A percentile compares a stretch with the other conserved stretches of the same genome.
Conservation (phyloP, 2,329 filamentous ascomycete species). For the Talaromyces sp. region DNA sequence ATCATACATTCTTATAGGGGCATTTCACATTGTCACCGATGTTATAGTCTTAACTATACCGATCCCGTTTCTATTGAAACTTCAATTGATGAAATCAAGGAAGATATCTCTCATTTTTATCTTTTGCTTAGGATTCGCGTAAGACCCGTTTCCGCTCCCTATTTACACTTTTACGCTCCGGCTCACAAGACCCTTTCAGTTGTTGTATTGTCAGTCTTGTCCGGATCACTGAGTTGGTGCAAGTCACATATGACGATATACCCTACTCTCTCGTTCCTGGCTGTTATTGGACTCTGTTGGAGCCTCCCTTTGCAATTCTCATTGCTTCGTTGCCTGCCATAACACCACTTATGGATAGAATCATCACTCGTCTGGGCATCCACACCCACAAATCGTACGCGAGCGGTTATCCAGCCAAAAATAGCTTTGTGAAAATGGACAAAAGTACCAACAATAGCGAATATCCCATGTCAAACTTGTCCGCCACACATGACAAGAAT, state of each 20-base stretch:
- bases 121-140: background rate
- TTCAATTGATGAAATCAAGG: background rate
- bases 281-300: background rate
- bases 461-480: background rate
- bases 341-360: background rate
- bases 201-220: background rate
- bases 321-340: background rate
- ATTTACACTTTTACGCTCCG: background rate
- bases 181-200: background rate
- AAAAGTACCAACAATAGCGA: background rate
- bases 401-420: background rate
- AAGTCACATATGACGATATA: background rate
- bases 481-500: background rate
- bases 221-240: background rate
- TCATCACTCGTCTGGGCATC: constrained; percentile 3
- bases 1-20: background rate
- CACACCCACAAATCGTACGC: constrained; percentile 4
- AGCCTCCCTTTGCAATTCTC: background rate
- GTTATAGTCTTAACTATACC: background rate
- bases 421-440: background rate
- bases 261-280: background rate
- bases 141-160: background rate
- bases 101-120: background rate
- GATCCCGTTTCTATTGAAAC: background rate
- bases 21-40: background rate